Percentiles rank a stretch among this genome's conserved stretches.
These are phyloP conservation scores for Neonectria neomacrospora DNA, from an alignment of 2,329 filamentous ascomycete genomes.

Conservation along the genomic window DNA sequence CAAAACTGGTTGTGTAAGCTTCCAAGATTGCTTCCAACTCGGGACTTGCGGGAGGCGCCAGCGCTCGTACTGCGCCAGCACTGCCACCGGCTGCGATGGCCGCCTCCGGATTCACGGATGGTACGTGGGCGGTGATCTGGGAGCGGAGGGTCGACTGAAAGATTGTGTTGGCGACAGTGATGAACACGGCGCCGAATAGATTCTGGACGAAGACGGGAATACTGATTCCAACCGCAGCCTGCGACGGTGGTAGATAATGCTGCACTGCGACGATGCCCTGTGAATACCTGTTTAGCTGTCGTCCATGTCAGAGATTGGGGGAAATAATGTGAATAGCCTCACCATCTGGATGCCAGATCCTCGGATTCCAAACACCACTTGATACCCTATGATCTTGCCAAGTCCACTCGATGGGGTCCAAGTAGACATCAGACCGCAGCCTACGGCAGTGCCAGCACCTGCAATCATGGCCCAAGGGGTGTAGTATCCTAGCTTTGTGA, in stretches of 20 bases:
- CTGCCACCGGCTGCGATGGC: conserved; percentile 35
- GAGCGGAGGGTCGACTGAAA: conserved; percentile 13
- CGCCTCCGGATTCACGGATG: conserved; percentile 14
- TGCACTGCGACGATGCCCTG: conserved; percentile 20
- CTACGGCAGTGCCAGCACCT: conserved; percentile 9
- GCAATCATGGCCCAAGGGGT: conserved; percentile 12
- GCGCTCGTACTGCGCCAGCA: conserved; percentile 27
- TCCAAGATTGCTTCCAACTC: conserved; percentile 20
- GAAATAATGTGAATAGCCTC: neutral
- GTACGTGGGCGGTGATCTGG: conserved; percentile 22
- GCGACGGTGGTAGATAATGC: neutral
- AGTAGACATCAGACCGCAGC: conserved; percentile 13
- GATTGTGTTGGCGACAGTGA: conserved; percentile 14
- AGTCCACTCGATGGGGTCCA: conserved; percentile 1
- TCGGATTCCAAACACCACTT: conserved; percentile 12
- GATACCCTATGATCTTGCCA: conserved; percentile 7
- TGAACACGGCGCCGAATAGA: conserved; percentile 6
- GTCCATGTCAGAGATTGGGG: too few species aligned
- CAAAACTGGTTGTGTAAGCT: conserved; percentile 25
- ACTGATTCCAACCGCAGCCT: conserved; percentile 4
- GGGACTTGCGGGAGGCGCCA: conserved; percentile 16
- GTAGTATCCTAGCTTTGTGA: conserved; percentile 19
- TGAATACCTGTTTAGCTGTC: neutral
- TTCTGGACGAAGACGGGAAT: conserved; percentile 18
- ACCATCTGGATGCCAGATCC: conserved; percentile 14